These are phyloP conservation scores for Sanghuangporus baumii DNA, from an alignment of 1,284 basidiomycete genomes.

Conservation along the genomic window DNA sequence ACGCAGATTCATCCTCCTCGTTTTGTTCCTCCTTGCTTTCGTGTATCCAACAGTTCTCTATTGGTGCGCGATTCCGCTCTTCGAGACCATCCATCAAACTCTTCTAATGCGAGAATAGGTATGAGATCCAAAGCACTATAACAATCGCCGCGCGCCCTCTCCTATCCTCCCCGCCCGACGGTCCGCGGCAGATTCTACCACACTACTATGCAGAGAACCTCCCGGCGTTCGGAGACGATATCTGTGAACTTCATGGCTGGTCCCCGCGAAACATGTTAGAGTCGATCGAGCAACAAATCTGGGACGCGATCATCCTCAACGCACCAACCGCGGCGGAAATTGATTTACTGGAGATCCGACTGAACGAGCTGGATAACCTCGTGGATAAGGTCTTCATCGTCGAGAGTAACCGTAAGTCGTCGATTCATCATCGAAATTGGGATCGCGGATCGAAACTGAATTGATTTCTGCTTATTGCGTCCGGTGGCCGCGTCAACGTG, in stretches of 20 bases:
- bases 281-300: slow-evolving; percentile 20
- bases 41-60: slow-evolving; percentile 9
- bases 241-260: slow-evolving; percentile 30
- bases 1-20: slow-evolving; percentile 14
- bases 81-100: background rate
- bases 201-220: slow-evolving; percentile 27
- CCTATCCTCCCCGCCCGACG: slow-evolving; percentile 28
- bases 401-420: slow-evolving; percentile 29
- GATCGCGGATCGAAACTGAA: background rate
- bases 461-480: background rate
- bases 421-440: background rate
- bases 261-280: background rate
- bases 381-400: slow-evolving; percentile 35
- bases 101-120: slow-evolving; percentile 21
- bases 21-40: slow-evolving; percentile 8
- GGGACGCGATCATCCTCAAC: slow-evolving; percentile 30
- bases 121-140: slow-evolving; percentile 42
- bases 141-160: slow-evolving; percentile 60
- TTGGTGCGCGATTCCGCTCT: slow-evolving; percentile 6
- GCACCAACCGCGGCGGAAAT: slow-evolving; percentile 28
- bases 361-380: slow-evolving; percentile 32
- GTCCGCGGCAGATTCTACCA: slow-evolving; percentile 21
- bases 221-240: background rate
- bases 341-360: slow-evolving; percentile 37
- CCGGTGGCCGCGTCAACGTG: background rate